These are phyloP conservation scores for Linnemannia hyalina DNA, from an alignment of 192 early-diverging fungal genomes.

Conservation along the genomic window DNA sequence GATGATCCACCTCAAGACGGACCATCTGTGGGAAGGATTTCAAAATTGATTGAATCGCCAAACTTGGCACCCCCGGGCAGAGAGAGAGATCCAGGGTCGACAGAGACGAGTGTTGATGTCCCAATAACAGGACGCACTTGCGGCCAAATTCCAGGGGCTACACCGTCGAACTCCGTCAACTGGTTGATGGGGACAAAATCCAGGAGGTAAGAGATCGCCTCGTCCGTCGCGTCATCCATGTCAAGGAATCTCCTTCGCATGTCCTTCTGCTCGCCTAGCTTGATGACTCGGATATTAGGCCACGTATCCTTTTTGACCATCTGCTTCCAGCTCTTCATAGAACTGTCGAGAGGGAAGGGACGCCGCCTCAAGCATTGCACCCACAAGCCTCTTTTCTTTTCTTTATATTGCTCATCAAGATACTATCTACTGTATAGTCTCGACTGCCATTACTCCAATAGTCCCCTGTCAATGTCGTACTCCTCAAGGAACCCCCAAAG, in stretches of 20 bases:
- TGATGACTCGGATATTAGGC: background rate
- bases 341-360: too few species aligned
- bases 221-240: background rate
- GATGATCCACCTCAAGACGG: background rate
- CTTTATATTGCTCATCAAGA: too few species aligned
- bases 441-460: background rate
- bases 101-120: background rate
- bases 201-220: background rate
- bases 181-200: background rate
- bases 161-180: too few species aligned
- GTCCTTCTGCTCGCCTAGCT: background rate
- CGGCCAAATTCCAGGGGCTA: background rate
- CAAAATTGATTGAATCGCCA: background rate
- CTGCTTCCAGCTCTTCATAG: background rate
- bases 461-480: background rate
- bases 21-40: background rate
- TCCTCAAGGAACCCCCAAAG: background rate
- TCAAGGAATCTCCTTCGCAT: background rate
- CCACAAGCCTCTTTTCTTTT: background rate
- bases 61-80: background rate
- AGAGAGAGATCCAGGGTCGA: background rate
- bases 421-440: too few species aligned
- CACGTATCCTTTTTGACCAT: background rate
- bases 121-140: background rate
- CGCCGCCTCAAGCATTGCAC: background rate